Evolutionary conservation across 352 stramenopile species (phyloP).

Genomic region (Phytophthora macrochlamydospora): DNA sequence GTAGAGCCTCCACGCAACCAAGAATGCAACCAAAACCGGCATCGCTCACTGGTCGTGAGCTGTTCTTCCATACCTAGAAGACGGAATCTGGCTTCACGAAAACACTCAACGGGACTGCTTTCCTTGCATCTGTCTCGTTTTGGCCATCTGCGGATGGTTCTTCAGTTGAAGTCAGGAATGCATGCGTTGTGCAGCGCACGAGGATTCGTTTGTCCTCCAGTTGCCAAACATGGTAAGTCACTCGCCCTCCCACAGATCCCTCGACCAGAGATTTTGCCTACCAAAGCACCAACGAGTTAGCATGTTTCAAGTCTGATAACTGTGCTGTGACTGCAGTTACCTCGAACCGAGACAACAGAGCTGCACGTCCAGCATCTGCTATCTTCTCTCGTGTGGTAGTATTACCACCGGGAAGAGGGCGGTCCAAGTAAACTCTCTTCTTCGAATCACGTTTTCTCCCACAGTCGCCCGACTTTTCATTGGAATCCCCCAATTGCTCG

Average conservation of each 20-base stretch:
- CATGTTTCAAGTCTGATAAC: background rate
- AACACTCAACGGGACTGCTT: conserved; percentile 45
- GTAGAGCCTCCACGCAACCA: conserved; percentile 73
- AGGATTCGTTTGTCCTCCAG: conserved; percentile 61
- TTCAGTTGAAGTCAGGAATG: conserved; percentile 18
- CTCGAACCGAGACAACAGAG: conserved; percentile 35
- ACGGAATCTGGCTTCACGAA: conserved; percentile 76
- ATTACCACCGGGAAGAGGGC: conserved; percentile 30
- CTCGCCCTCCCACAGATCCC: conserved; percentile 29
- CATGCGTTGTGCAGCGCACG: conserved; percentile 55
- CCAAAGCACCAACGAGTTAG: background rate
- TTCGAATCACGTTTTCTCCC: conserved; percentile 21
- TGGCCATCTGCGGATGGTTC: background rate
- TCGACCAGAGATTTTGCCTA: conserved; percentile 27
- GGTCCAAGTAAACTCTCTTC: conserved; percentile 68
- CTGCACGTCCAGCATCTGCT: conserved; percentile 24
- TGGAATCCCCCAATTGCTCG: conserved; percentile 51
- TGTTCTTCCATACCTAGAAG: conserved; percentile 57
- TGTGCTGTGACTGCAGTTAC: conserved; percentile 13
- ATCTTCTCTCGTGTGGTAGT: conserved; percentile 43
- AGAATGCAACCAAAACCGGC: conserved; percentile 74
- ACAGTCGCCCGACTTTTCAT: conserved; percentile 60
- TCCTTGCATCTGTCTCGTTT: background rate
- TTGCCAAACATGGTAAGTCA: conserved; percentile 73
- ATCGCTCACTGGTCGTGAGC: conserved; percentile 63